Percentiles rank a stretch among this genome's conserved stretches.
Evolutionary conservation across 2,329 filamentous ascomycete species (phyloP).

Genomic region (Trichophyton benhamiae): DNA sequence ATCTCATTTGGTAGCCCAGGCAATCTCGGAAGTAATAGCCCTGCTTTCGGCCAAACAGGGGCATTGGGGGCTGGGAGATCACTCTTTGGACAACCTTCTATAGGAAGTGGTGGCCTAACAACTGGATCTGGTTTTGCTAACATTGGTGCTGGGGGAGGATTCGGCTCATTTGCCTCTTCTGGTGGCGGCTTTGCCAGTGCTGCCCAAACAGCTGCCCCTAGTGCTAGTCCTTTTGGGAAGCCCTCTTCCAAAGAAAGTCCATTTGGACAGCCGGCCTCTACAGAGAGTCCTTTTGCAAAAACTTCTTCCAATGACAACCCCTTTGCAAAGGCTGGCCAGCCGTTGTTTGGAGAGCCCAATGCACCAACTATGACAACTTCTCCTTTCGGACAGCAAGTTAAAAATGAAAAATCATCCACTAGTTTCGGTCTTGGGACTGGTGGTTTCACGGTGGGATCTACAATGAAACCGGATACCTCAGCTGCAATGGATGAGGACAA

Average conservation of each 20-base stretch:
- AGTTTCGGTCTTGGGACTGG: conserved; percentile 20
- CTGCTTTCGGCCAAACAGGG: conserved; percentile 25
- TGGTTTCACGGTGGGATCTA: conserved; percentile 33
- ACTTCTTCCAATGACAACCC: conserved; percentile 15
- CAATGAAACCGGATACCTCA: conserved; percentile 34
- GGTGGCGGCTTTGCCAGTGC: conserved; percentile 3
- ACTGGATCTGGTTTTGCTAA: conserved; percentile 7
- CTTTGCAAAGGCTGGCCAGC: conserved; percentile 22
- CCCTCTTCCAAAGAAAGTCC: conserved; percentile 14
- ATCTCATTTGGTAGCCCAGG: conserved; percentile 27
- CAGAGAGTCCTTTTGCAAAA: conserved; percentile 20
- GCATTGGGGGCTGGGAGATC: conserved; percentile 12
- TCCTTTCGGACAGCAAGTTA: conserved; percentile 13
- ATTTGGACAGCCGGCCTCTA: conserved; percentile 17
- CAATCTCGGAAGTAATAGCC: conserved; percentile 20
- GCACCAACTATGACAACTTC: neutral
- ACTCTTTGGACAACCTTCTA: conserved; percentile 23
- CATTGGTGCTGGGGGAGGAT: conserved; percentile 11
- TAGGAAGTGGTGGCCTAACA: neutral
- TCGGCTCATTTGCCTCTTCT: conserved; percentile 7
- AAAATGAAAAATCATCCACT: conserved; percentile 17
- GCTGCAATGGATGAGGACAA: conserved; percentile 31
- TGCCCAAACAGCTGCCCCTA: conserved; percentile 4
- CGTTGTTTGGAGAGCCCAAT: conserved; percentile 21
- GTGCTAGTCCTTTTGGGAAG: conserved; percentile 15